Base-by-base conservation (phyloP, 768 basidiomycete genomes). In the Austroboletus eburneus region DNA sequence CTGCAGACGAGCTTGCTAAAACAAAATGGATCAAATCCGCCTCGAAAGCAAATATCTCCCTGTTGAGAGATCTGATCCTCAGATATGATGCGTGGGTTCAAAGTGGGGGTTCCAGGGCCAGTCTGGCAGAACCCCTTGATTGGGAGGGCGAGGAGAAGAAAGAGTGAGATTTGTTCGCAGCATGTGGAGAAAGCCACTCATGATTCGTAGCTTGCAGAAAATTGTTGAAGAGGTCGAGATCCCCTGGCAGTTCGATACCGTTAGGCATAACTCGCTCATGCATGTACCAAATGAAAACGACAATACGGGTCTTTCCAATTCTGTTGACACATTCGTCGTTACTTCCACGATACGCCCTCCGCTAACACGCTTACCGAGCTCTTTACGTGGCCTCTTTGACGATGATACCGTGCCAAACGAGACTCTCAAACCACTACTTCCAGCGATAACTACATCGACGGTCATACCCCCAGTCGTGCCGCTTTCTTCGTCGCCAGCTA, bases 11-110 rank as follows among this genome's bases (percentile, higher is more conserved):
- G 54, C 75, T 99, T 3, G 59, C 73, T 3, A 93, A 87, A 63
- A 78, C 82, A 23, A 94, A 87, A 61, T 98, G 95, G 92, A 91
- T 98, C 55, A 91, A 87, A 59, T 74, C 78, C 8, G 65, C 80
- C 5, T 69, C 80, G 8, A 94, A 86, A 72, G 68, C 77, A 2
- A 75, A 80, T 2, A 69, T 92, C 13, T 72, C 82, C 0, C 69
- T 79, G 16, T 70, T 98, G 16, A 84, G 83, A 54, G 96, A 98
- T 45, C 74, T 98, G 25, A 76, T 96, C 39, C 67, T 79, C 21
- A 83, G 85, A 20, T 84, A 91, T 42, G 83, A 93, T 53, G 74
- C 79, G 23, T 86, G 86, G 85, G 63, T 76, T 39, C 72, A 79
- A 50, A 69, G 66, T 23, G 85, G 82, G 5, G 89, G 85, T 2